Conservation (phyloP, 2,329 filamentous ascomycete species). For the Alternaria tenuissima region DNA sequence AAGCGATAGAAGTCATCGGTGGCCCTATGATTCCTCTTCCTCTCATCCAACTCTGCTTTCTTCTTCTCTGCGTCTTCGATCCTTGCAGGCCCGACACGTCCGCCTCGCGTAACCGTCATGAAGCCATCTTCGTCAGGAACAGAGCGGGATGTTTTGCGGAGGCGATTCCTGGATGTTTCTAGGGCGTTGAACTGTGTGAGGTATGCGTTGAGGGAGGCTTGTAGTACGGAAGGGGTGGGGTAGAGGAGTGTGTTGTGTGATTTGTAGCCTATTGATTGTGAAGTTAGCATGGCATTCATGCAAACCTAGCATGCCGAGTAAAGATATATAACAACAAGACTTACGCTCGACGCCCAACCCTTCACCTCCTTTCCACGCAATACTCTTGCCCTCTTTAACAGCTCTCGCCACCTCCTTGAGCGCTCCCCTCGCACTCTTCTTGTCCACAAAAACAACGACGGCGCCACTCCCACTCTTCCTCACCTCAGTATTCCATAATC, state of each 20-base stretch:
- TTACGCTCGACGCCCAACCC: conserved; percentile 62
- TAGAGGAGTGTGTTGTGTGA: conserved; percentile 76
- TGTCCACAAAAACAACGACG: conserved; percentile 84
- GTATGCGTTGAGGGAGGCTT: conserved; percentile 81
- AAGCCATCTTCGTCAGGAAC: conserved; percentile 96
- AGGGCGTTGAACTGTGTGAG: conserved; percentile 78
- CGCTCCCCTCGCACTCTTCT: conserved; percentile 76
- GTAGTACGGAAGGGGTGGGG: conserved; percentile 71
- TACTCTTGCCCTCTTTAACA: conserved; percentile 64
- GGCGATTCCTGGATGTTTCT: conserved; percentile 70
- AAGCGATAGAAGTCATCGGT: conserved; percentile 80
- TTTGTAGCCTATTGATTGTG: conserved; percentile 59
- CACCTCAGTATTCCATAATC: conserved; percentile 75
- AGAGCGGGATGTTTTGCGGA: conserved; percentile 71
- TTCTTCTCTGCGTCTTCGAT: conserved; percentile 70
- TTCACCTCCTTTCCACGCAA: conserved; percentile 70
- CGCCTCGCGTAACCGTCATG: conserved; percentile 85
- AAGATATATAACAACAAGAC: conserved; percentile 6
- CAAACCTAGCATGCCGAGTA: not conserved
- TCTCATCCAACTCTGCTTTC: conserved; percentile 62
- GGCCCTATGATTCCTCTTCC: conserved; percentile 65
- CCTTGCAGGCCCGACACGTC: conserved; percentile 72
- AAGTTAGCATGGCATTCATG: not conserved
- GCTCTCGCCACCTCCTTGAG: conserved; percentile 76
- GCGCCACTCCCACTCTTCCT: conserved; percentile 80